Conservation (phyloP, 257 asterid species). For the Solanum neorickii region DNA sequence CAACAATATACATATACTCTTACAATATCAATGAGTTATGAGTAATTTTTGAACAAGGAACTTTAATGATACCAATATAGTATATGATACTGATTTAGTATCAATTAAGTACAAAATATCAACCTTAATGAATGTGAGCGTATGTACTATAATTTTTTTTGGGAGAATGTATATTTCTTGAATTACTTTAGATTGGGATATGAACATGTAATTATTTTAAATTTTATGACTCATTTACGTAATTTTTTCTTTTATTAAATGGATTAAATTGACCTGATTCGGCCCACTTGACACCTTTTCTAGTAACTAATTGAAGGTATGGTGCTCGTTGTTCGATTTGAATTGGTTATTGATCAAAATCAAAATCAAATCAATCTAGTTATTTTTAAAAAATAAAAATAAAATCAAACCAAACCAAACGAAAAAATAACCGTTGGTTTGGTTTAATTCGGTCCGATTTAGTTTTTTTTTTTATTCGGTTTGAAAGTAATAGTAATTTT, state of each 20-base stretch:
- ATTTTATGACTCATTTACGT: too few relatives aligned
- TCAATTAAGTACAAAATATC: background rate
- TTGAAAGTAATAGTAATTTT: too few relatives aligned
- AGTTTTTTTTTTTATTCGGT: too few relatives aligned
- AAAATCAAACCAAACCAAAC: too few relatives aligned
- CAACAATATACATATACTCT: background rate
- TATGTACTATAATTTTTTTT: background rate
- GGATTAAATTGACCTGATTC: background rate
- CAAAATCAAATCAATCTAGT: too few relatives aligned
- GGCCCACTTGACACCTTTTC: background rate
- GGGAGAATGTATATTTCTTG: too few relatives aligned
- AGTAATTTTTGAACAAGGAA: background rate
- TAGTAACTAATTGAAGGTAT: background rate
- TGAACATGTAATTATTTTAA: background rate
- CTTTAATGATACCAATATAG: background rate
- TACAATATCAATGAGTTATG: background rate
- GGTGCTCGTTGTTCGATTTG: too few relatives aligned
- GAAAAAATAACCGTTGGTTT: too few relatives aligned
- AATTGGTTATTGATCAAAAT: too few relatives aligned
- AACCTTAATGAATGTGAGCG: background rate
- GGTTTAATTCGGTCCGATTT: too few relatives aligned
- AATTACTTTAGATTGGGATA: background rate
- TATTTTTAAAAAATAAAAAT: too few relatives aligned
- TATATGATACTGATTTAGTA: background rate
- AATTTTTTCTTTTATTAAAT: background rate